These are phyloP conservation scores for Gossypium ekmanianum DNA, from an alignment of 345 rosid genomes.

Conservation along the genomic window DNA sequence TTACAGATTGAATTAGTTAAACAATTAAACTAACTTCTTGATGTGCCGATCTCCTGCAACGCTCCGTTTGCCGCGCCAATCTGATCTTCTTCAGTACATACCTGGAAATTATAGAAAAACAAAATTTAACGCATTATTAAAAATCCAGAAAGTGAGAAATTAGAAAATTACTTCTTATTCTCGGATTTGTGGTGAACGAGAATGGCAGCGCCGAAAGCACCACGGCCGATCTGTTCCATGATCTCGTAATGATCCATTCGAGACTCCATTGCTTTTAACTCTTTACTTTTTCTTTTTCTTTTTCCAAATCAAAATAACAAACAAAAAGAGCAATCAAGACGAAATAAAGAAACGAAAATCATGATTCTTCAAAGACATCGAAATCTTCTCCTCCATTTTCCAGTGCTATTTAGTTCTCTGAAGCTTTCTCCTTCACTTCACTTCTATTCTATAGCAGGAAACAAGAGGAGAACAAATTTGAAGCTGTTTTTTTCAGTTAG, in stretches of 20 bases:
- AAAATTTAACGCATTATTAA: background rate
- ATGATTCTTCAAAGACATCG: background rate
- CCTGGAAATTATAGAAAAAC: conserved; percentile 30
- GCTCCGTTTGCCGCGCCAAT: conserved; percentile 92
- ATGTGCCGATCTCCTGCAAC: conserved; percentile 98
- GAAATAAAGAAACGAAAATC: background rate
- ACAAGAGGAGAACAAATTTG: background rate
- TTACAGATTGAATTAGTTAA: background rate
- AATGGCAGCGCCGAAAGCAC: conserved; percentile 98
- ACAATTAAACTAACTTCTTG: conserved; percentile 63
- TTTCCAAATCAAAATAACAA: background rate
- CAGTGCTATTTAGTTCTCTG: background rate
- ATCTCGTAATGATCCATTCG: conserved; percentile 98
- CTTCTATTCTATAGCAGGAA: conserved; percentile 2
- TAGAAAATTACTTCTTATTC: conserved; percentile 65
- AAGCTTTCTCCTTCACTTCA: conserved; percentile 16
- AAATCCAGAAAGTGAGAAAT: background rate
- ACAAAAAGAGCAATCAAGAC: background rate
- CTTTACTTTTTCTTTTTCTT: background rate
- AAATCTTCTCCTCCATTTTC: background rate
- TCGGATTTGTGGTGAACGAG: conserved; percentile 90
- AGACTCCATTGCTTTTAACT: conserved; percentile 58
- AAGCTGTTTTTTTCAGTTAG: background rate
- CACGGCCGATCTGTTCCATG: conserved; percentile 99
- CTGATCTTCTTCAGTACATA: conserved; percentile 98